Evolutionary conservation across 1,284 basidiomycete species (phyloP), one percentile per base, ranked within the genome.

Genomic region (Salmacisia buchloeana): DNA sequence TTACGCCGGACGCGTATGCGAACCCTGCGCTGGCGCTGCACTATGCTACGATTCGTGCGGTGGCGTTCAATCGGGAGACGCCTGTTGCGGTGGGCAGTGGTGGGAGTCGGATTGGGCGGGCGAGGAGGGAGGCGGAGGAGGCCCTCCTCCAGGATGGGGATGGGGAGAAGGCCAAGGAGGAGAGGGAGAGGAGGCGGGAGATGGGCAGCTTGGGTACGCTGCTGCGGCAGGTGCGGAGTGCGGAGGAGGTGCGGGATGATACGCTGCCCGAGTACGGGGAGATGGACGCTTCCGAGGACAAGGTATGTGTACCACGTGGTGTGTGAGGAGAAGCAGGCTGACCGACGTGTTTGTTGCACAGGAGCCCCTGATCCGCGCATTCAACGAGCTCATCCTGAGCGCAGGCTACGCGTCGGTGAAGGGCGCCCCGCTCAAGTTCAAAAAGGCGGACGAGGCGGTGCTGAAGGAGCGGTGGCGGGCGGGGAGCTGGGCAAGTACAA

Each of bases 11-110:
- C 77, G 87, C 87, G 31, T 93, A 91, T 77, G 92, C 92, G 1
- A 98, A 97, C 80, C 94, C 94, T 76, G 83, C 81, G 0, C 84
- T 97, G 62, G 88, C 88, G 10, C 91, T 87, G 72, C 92, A 96
- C 78, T 92, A 94, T 78, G 88, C 86, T 9, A 90, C 93, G 75
- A 85, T 97, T 2, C 88, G 96, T 82, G 91, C 92, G 15, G 88
- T 87, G 59, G 94, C 94, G 0, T 94, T 97, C 80, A 88, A 89
- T 59, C 90, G 94, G 77, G 52, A 67, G 5, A 36, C 72, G 74
- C 83, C 85, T 0, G 60, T 33, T 5, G 33, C 62, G n/a, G n/a
- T n/a, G n/a, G n/a, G n/a, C n/a, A n/a, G n/a, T n/a, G n/a, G n/a
- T n/a, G n/a, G n/a, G 15, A 31, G 27, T n/a, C 10, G n/a, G 29